Base-by-base conservation (phyloP, 805 yeast species). In the Starmera quercuum region DNA sequence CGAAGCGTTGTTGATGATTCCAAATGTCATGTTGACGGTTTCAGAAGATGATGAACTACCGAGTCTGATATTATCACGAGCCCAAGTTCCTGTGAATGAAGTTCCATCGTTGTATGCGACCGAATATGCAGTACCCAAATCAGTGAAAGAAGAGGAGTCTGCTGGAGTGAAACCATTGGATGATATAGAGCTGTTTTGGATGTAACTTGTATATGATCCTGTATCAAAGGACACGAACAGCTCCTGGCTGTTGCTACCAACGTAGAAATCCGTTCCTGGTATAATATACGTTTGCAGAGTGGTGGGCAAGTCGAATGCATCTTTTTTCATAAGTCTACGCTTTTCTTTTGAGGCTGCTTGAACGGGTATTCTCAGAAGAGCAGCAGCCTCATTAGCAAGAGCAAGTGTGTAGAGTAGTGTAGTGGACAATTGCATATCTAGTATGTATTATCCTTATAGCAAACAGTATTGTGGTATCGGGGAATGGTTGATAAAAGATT, bases 21-120 rank as follows among this genome's bases (percentile, higher is more conserved):
- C 43, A 29, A 37, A 43, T 8, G 35, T 34, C 4, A 40, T 21
- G 22, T 34, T 35, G 5, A 32, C 24, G 6, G 35, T 31, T n/a
- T 21, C 11, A 4, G 32, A 10, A 9, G 7, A 31, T 15, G n/a
- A 6, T 2, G 37, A 28, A 28, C 36, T 39, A 30, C 36, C 40
- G 21, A 42, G 40, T 11, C 26, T 26, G 23, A 42, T 37, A 5
- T 26, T 10, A 26, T 42, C 46, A 12, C 33, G 10, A 18, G 22
- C 29, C 32, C 34, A 16, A 7, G 30, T 20, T 26, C 46, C 46
- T 11, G 32, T 23, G 32, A 33, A 33, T 5, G 20, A 5, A 5
- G 36, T 33, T 19, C 36, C 36, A 29, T 33, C 36, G 13, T 31
- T 29, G n/a, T 33, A 33, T 14, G 23, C 23, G 23, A 29, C 32